Evolutionary conservation across 2,329 filamentous ascomycete species (phyloP), one percentile per base, ranked within the genome.

Genomic region (Apiospora aurea): DNA sequence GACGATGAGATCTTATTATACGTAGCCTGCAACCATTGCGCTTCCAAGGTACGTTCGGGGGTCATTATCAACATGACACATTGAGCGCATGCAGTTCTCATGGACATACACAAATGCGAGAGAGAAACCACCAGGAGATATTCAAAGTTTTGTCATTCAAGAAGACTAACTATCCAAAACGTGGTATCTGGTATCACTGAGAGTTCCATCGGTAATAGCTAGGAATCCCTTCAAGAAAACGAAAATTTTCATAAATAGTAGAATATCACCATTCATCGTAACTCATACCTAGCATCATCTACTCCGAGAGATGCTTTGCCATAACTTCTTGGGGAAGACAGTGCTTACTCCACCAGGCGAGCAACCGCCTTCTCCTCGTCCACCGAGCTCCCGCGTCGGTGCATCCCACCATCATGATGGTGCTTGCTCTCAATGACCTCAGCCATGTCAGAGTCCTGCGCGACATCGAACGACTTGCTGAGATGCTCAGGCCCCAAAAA

Each of bases 401-500:
- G 72, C n/a, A 46, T 44, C 57, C 74, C 47, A 75, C 80, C 72
- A 13, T 3, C 26, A 14, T n/a, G n/a, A 18, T 61, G 72, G 6
- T 68, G 53, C 44, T 82, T 81, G 38, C 81, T 81, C 6, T 85
- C 85, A 3, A 83, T 84, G 11, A 84, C 85, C 70, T 85, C 85
- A 29, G 83, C 82, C 3, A 85, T 82, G 66, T 89, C 86, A 61
- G 81, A 80, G 71, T 88, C 87, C 68, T 87, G 82, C 2, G 76
- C 81, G 0, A 87, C 82, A 70, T 88, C 87, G 75, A 89, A 88
- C 74, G 83, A 86, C 74, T 85, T 83, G 46, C 82, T 79, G 70
- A 89, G 77, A 72, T 87, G 84, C 81, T 90, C 88, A 0, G 88
- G 88, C 0, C 92, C 92, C 3, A 93, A 61, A 13, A 93, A 80